Evolutionary conservation across 305 asterid species (phyloP).

Genomic region (Lippia alba): DNA sequence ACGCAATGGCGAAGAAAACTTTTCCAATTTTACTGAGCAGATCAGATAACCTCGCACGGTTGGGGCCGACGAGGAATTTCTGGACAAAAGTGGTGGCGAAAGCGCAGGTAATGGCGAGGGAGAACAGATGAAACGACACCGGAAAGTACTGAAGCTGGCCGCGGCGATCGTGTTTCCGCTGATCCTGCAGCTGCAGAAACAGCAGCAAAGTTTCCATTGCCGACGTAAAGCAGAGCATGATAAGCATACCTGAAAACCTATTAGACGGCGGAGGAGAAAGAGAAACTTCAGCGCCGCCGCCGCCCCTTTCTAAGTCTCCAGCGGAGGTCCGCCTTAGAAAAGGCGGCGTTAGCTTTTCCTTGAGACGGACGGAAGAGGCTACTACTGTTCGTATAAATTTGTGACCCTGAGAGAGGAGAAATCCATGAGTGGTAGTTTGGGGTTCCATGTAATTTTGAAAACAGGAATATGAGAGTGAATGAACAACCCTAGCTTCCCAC

Average conservation of each 20-base stretch:
- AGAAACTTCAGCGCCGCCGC: not conserved
- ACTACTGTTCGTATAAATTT: too few species aligned
- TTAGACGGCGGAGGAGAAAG: not conserved
- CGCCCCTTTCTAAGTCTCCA: not conserved
- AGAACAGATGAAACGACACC: not conserved
- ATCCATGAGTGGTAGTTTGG: too few species aligned
- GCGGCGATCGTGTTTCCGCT: too few species aligned
- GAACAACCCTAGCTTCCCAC: too few species aligned
- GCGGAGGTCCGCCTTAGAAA: too few species aligned
- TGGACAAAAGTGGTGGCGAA: not conserved
- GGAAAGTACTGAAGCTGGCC: not conserved
- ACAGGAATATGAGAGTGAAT: too few species aligned
- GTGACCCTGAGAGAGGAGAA: too few species aligned
- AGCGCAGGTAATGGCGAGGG: not conserved
- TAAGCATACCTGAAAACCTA: not conserved
- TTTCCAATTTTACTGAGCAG: not conserved
- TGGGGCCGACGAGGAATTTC: not conserved
- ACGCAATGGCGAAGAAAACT: not conserved
- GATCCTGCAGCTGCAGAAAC: not conserved
- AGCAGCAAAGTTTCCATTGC: not conserved
- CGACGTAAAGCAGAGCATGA: not conserved
- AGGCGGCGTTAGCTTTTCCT: too few species aligned
- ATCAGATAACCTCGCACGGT: not conserved
- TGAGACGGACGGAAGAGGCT: too few species aligned
- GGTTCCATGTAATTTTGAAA: too few species aligned